A percentile compares a stretch with the other conserved stretches of the same genome.
phyloP scores from a whole-genome alignment of 2,329 filamentous ascomycete species.

The Colletotrichum falcatum region DNA sequence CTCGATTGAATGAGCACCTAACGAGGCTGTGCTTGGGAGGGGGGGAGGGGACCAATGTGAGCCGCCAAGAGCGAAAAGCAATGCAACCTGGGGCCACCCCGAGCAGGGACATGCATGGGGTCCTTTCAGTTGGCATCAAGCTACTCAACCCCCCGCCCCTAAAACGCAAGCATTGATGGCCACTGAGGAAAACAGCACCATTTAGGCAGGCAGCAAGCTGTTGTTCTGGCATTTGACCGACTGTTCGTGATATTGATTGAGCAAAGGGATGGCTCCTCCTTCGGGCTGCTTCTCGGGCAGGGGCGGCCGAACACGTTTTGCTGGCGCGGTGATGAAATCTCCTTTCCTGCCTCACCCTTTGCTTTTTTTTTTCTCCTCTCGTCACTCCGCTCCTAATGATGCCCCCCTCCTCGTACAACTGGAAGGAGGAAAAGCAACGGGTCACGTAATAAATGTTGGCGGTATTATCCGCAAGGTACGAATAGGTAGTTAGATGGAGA shows the following conservation, averaged over 20 bases:
- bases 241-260: neutral
- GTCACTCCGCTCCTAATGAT: neutral
- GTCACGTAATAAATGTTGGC: neutral
- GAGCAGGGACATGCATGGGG: constrained; percentile 24
- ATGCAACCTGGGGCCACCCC: constrained; percentile 17
- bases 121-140: too few relatives aligned
- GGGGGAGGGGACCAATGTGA: neutral
- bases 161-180: neutral
- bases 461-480: too few relatives aligned
- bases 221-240: constrained; percentile 1
- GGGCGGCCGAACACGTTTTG: constrained; percentile 16
- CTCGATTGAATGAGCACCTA: constrained; percentile 16
- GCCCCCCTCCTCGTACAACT: neutral
- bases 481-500: neutral
- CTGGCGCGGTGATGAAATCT: constrained; percentile 19
- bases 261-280: constrained; percentile 1
- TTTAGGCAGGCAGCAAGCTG: neutral
- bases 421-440: neutral
- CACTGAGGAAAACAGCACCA: neutral
- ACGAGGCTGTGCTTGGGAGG: constrained; percentile 28
- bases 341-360: constrained; percentile 2
- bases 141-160: constrained; percentile 6
- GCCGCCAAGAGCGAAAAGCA: constrained; percentile 9
- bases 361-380: constrained; percentile 5
- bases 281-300: constrained; percentile 2